Conservation (phyloP, 2,329 filamentous ascomycete species). For the Bipolaris zeicola region DNA sequence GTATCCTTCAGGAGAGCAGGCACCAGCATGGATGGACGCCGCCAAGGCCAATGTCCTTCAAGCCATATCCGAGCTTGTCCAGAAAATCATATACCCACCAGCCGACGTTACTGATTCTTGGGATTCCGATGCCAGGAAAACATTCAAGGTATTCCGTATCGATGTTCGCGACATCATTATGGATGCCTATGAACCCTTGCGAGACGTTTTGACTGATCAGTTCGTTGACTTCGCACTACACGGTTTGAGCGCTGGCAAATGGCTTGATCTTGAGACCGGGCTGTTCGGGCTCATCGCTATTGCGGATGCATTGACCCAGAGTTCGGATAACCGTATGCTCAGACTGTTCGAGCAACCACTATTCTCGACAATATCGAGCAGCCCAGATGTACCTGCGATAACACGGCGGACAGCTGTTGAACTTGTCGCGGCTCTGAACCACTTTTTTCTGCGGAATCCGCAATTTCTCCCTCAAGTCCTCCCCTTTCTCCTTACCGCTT, state of each 20-base stretch:
- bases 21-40: constrained; percentile 61
- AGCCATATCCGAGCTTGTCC: constrained; percentile 69
- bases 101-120: constrained; percentile 64
- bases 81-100: constrained; percentile 71
- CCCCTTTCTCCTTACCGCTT: constrained; percentile 73
- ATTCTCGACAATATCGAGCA: constrained; percentile 57
- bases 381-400: constrained; percentile 62
- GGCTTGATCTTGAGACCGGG: constrained; percentile 59
- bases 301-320: constrained; percentile 67
- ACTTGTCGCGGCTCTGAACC: constrained; percentile 73
- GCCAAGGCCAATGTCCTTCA: constrained; percentile 66
- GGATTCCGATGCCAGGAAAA: constrained; percentile 71
- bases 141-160: constrained; percentile 73
- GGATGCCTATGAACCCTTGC: constrained; percentile 66
- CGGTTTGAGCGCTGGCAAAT: constrained; percentile 50
- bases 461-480: constrained; percentile 71
- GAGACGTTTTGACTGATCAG: constrained; percentile 53
- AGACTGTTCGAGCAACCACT: constrained; percentile 68
- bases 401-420: constrained; percentile 71
- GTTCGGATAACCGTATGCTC: constrained; percentile 63
- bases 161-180: constrained; percentile 81
- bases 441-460: constrained; percentile 75
- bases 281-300: constrained; percentile 69
- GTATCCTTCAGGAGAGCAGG: constrained; percentile 42
- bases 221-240: constrained; percentile 53